phyloP scores from a whole-genome alignment of 306 rosid species.

The Lablab purpureus region DNA sequence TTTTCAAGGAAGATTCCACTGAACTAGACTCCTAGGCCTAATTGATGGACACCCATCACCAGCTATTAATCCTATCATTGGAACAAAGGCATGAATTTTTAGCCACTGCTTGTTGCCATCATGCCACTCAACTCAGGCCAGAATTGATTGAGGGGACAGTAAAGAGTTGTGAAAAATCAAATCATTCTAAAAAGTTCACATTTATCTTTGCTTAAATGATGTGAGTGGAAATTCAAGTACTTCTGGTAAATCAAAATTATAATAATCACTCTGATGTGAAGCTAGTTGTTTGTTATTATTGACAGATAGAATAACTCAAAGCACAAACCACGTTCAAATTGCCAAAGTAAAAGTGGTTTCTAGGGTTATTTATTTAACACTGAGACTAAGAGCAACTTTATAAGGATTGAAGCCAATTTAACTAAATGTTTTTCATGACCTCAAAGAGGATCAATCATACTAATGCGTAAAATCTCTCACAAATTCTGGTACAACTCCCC shows the following conservation, averaged over 20 bases:
- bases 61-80: conserved; percentile 52
- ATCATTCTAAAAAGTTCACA: conserved; percentile 17
- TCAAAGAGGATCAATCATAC: conserved; percentile 3
- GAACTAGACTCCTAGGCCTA: conserved; percentile 49
- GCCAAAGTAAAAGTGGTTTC: background rate
- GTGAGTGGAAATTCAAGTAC: conserved; percentile 31
- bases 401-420: conserved; percentile 7
- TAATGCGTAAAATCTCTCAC: background rate
- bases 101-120: conserved; percentile 45
- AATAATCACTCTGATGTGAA: background rate
- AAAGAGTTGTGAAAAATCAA: conserved; percentile 34
- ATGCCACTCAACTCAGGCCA: conserved; percentile 34
- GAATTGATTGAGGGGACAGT: conserved; percentile 41
- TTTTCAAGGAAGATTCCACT: conserved; percentile 49
- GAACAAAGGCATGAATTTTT: conserved; percentile 41
- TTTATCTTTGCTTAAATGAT: conserved; percentile 35
- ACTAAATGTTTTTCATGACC: conserved; percentile 1
- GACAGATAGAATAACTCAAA: background rate
- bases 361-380: background rate
- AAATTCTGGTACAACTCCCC: conserved; percentile 36
- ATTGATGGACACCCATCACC: conserved; percentile 54
- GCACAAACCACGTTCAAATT: conserved; percentile 8
- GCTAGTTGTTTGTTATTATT: background rate
- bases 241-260: conserved; percentile 13
- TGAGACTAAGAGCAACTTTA: background rate